Percentiles rank a stretch among this genome's conserved stretches.
These are phyloP conservation scores for Aspergillus baeticus DNA, from an alignment of 495 filamentous ascomycete species.

Conservation along the genomic window DNA sequence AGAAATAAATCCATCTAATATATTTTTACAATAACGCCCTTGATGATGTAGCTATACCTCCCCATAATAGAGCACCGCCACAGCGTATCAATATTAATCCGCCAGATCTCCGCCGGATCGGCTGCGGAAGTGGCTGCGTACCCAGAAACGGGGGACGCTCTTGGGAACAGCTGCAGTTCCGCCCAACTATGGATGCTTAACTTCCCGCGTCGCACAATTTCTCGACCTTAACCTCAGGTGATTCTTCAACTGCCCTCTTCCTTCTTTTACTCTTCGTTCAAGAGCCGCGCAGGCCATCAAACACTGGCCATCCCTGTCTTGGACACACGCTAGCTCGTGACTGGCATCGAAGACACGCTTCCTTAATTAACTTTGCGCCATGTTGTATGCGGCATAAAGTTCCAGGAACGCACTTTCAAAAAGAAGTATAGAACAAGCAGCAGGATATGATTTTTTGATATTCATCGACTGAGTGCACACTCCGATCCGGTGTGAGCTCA, in stretches of 20 bases:
- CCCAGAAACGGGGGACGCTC: slow-evolving; percentile 21
- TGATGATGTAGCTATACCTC: background rate
- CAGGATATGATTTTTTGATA: slow-evolving; percentile 39
- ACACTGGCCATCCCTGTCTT: background rate
- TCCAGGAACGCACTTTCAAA: background rate
- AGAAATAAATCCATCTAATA: background rate
- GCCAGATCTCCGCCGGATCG: slow-evolving; percentile 30
- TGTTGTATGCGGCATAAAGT: slow-evolving; percentile 16
- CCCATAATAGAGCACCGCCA: slow-evolving; percentile 27
- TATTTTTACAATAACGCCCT: too few species aligned
- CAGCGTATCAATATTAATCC: slow-evolving; percentile 38
- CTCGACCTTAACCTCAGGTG: background rate
- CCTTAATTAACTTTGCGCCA: slow-evolving; percentile 14
- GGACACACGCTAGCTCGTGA: slow-evolving; percentile 1
- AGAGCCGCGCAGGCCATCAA: background rate
- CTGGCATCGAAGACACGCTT: slow-evolving; percentile 5
- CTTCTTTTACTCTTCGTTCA: background rate
- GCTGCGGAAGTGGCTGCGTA: slow-evolving; percentile 35
- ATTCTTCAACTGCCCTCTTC: background rate
- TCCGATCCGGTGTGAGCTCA: slow-evolving; percentile 26
- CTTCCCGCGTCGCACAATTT: background rate
- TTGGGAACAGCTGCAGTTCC: slow-evolving; percentile 10
- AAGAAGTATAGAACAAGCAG: background rate
- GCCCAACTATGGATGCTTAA: background rate
- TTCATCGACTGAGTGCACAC: slow-evolving; percentile 25